Base-by-base conservation (phyloP, 225 moss, liverwort and hornwort species). In the Bryoerythrophyllum caledonicum region DNA sequence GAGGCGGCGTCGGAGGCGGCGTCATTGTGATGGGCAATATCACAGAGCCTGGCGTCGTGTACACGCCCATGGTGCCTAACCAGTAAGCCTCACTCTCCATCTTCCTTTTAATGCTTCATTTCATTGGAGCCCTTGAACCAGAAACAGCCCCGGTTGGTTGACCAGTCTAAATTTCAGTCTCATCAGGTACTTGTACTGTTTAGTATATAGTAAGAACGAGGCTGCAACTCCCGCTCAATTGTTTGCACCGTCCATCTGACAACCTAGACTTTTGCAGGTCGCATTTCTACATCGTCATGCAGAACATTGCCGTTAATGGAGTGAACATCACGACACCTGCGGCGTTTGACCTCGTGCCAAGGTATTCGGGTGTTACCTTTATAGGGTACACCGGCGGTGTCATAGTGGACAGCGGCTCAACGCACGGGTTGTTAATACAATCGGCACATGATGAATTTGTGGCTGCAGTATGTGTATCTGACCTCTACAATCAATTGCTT, bases 391-490 rank as follows among this genome's bases (percentile, higher is more conserved):
- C 19, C 14, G 66, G 11, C 0, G 86, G 89, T 40, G 78, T 69
- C 13, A 54, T 82, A 25, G 0, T 86, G 14, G 84, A 89, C 52
- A 89, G 84, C 57, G 86, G 86, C 66, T 63, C 86, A 6, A 80
- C 86, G 4, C 5, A 75, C 6, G 58, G 82, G 10, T 49, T 48
- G 16, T 8, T 89, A 12, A 58, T 76, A 11, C 63, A 84, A 14
- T 77, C 84, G 52, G 84, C 74, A 1, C 76, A 48, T 23, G 25
- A 59, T 20, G 0, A 41, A 4, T 86, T 86, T 55, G 10, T 72
- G 11, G 4, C 7, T 2, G 89, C 84, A 62, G 84, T 89, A 86
- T 76, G 81, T 57, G 63, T 27, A 5, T 17, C 0, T 25, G 19
- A 30, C 34, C 28, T 37, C 17, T 26, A n/a, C n/a, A n/a, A 25